phyloP scores from a whole-genome alignment of 2,329 filamentous ascomycete genomes.

The Periconia sp. region DNA sequence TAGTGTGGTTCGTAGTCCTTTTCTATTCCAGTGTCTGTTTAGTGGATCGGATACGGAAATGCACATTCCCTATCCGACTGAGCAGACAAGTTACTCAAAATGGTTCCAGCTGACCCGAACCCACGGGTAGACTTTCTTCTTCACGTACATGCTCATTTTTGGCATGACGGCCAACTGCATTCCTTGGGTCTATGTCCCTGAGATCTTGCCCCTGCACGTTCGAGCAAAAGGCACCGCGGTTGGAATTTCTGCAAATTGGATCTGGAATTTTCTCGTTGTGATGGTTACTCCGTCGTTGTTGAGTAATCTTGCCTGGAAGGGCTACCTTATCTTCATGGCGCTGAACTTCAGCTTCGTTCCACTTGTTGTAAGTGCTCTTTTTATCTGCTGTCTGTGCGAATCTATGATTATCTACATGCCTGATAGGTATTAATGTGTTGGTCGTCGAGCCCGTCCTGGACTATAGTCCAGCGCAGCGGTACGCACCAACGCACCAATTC shows the following conservation, averaged over 20 bases:
- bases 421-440: too few relatives aligned
- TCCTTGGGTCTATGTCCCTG: slow-evolving; percentile 55
- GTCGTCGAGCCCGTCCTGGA: too few relatives aligned
- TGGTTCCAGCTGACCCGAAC: neutral
- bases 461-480: too few relatives aligned
- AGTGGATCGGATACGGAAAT: too few relatives aligned
- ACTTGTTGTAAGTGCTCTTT: slow-evolving; percentile 36
- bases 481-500: too few relatives aligned
- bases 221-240: slow-evolving; percentile 54
- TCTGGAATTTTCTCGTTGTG: slow-evolving; percentile 54
- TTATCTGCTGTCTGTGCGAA: neutral
- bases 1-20: slow-evolving; percentile 36
- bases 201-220: slow-evolving; percentile 54
- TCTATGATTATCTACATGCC: too few relatives aligned
- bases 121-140: slow-evolving; percentile 44
- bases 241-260: slow-evolving; percentile 53
- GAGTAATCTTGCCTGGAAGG: slow-evolving; percentile 52
- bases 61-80: too few relatives aligned
- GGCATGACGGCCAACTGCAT: slow-evolving; percentile 35
- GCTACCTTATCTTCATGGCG: slow-evolving; percentile 56
- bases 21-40: neutral
- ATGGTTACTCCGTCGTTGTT: slow-evolving; percentile 57
- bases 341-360: slow-evolving; percentile 51
- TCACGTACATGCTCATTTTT: slow-evolving; percentile 26
- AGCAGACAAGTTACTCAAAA: neutral